Percentiles rank a stretch among this genome's conserved stretches.
Conservation (phyloP, 768 basidiomycete genomes). For the Boletus rubescentipes region DNA sequence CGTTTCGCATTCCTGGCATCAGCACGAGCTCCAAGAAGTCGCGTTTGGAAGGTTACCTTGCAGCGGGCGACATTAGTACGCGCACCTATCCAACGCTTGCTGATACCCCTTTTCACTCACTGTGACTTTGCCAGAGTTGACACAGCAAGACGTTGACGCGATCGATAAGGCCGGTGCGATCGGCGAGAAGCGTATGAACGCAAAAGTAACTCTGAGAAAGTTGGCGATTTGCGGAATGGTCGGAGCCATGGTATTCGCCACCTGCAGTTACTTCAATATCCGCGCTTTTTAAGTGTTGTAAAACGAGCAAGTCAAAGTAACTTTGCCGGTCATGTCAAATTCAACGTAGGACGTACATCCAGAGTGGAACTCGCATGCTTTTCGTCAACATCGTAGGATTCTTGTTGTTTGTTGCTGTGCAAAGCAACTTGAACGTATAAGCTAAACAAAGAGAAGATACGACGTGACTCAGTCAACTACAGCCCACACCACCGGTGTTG, state of each 20-base stretch:
- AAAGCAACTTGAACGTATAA: no score
- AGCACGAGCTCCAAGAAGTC: conserved; percentile 66
- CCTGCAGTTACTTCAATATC: conserved; percentile 11
- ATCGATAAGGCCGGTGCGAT: conserved; percentile 57
- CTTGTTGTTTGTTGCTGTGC: no score
- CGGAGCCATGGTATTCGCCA: conserved; percentile 3
- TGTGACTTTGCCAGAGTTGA: conserved; percentile 39
- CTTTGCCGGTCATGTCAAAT: no score
- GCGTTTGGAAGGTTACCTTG: conserved; percentile 66
- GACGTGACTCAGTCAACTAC: no score
- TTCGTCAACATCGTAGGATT: no score
- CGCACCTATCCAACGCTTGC: not conserved
- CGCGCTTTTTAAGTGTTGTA: not conserved
- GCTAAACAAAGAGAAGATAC: no score
- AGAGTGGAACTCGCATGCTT: no score
- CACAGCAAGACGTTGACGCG: conserved; percentile 47
- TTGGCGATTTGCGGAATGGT: not conserved
- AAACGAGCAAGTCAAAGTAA: no score
- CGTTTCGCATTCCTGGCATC: not conserved
- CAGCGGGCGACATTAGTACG: conserved; percentile 61
- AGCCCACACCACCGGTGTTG: no score
- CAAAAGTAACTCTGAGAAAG: not conserved
- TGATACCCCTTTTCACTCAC: not conserved
- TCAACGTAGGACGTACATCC: no score
- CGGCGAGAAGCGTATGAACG: conserved; percentile 3